Evolutionary conservation across 2,329 filamentous ascomycete species (phyloP).

Genomic region (Scytalidium sp.): DNA sequence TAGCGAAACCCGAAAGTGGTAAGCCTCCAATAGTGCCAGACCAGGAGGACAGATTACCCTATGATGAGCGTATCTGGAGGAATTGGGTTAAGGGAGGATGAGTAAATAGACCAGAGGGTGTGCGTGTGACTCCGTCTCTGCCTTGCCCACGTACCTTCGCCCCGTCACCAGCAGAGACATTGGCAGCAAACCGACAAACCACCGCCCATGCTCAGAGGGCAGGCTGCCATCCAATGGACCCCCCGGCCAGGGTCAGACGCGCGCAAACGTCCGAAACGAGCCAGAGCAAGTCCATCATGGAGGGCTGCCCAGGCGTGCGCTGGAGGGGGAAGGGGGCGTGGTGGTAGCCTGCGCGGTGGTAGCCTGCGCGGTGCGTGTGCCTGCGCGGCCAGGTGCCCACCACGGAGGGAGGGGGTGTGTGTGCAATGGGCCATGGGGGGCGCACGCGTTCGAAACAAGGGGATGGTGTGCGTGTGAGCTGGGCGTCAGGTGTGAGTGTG

Average conservation of each 20-base stretch:
- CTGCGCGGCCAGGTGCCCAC: too few species aligned
- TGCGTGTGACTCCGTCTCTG: not conserved
- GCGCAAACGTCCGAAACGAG: not conserved
- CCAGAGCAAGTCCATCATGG: not conserved
- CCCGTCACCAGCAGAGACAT: not conserved
- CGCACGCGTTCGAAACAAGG: too few species aligned
- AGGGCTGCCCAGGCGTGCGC: not conserved
- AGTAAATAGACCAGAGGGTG: not conserved
- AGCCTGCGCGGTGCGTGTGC: not conserved
- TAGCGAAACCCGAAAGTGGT: not conserved
- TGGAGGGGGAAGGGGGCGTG: too few species aligned
- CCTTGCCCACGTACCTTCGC: not conserved
- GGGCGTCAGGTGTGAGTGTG: too few species aligned
- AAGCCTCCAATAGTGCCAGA: too few species aligned
- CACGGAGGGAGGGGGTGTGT: too few species aligned
- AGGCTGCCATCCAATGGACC: not conserved
- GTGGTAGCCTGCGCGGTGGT: not conserved
- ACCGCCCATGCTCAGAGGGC: not conserved
- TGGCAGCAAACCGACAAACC: not conserved
- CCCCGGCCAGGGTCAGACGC: not conserved
- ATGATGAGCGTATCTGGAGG: not conserved
- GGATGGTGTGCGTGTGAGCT: too few species aligned
- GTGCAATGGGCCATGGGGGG: too few species aligned
- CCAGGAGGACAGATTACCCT: not conserved
- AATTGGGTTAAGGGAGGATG: not conserved